A percentile compares a stretch with the other conserved stretches of the same genome.
Evolutionary conservation across 495 filamentous ascomycete species (phyloP).

Genomic region (Penicillium paradoxum): DNA sequence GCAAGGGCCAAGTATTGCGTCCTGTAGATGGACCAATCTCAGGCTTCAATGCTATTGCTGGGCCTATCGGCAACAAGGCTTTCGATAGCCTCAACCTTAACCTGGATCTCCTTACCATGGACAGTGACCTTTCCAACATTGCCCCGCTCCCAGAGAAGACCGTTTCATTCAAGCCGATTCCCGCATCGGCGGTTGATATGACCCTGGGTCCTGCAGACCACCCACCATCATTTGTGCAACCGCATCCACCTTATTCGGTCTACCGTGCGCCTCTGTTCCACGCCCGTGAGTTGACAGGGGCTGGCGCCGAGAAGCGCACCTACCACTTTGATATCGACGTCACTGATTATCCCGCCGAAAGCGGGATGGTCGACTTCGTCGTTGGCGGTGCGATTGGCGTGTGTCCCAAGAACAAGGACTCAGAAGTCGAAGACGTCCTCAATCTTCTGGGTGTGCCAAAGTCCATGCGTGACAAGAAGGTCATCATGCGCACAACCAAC

Average conservation of each 20-base stretch:
- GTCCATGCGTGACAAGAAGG: slow-evolving; percentile 72
- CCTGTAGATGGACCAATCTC: slow-evolving; percentile 42
- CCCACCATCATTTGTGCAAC: slow-evolving; percentile 85
- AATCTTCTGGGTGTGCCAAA: slow-evolving; percentile 72
- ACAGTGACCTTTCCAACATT: slow-evolving; percentile 63
- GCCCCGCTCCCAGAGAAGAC: slow-evolving; percentile 69
- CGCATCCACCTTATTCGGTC: slow-evolving; percentile 90
- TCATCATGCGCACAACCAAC: slow-evolving; percentile 67
- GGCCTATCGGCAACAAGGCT: slow-evolving; percentile 75
- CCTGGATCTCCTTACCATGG: slow-evolving; percentile 63
- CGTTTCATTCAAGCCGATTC: slow-evolving; percentile 55
- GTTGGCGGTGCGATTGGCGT: slow-evolving; percentile 95
- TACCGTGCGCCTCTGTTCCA: slow-evolving; percentile 77
- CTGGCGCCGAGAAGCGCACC: slow-evolving; percentile 93
- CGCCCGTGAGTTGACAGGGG: slow-evolving; percentile 78
- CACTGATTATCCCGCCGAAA: slow-evolving; percentile 86
- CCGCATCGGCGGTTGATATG: slow-evolving; percentile 32
- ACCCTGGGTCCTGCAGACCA: slow-evolving; percentile 44
- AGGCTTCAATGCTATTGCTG: slow-evolving; percentile 48
- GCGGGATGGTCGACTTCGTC: slow-evolving; percentile 82
- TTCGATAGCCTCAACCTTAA: slow-evolving; percentile 73
- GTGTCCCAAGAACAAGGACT: slow-evolving; percentile 75
- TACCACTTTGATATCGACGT: slow-evolving; percentile 97
- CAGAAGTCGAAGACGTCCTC: slow-evolving; percentile 77
- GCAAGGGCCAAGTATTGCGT: slow-evolving; percentile 59